Evolutionary conservation across 176 grass and related monocot species (phyloP).

Genomic region (Rhynchospora tenuis): DNA sequence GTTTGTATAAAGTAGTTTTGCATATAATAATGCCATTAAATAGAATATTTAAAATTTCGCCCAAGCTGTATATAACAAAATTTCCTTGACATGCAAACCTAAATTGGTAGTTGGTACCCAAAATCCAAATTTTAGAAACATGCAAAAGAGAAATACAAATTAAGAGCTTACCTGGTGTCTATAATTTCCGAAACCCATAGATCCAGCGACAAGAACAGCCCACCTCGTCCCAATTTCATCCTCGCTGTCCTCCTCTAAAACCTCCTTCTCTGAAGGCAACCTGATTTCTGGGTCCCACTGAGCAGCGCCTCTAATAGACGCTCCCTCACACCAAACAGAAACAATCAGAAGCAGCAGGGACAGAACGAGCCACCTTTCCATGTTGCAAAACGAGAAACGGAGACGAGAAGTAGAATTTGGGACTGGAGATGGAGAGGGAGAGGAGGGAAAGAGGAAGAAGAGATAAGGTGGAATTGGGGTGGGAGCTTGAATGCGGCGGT

Average conservation of each 20-base stretch:
- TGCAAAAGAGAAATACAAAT: background rate
- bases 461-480: conserved; percentile 17
- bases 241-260: background rate
- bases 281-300: conserved; percentile 61
- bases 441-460: background rate
- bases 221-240: conserved; percentile 50
- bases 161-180: conserved; percentile 61
- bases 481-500: background rate
- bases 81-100: background rate
- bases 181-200: conserved; percentile 78
- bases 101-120: background rate
- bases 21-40: too few relatives aligned
- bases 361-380: conserved; percentile 23
- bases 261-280: conserved; percentile 40
- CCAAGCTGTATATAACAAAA: background rate
- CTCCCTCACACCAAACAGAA: conserved; percentile 31
- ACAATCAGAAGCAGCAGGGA: conserved; percentile 27
- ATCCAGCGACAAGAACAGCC: conserved; percentile 91
- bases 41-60: background rate
- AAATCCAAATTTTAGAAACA: background rate
- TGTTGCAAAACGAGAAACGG: conserved; percentile 20
- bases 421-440: background rate
- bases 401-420: background rate
- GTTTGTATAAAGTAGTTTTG: background rate
- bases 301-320: conserved; percentile 6